Evolutionary conservation across 495 filamentous ascomycete genomes (phyloP), one percentile per base, ranked within the genome.

Genomic region (Penicillium odoratum): DNA sequence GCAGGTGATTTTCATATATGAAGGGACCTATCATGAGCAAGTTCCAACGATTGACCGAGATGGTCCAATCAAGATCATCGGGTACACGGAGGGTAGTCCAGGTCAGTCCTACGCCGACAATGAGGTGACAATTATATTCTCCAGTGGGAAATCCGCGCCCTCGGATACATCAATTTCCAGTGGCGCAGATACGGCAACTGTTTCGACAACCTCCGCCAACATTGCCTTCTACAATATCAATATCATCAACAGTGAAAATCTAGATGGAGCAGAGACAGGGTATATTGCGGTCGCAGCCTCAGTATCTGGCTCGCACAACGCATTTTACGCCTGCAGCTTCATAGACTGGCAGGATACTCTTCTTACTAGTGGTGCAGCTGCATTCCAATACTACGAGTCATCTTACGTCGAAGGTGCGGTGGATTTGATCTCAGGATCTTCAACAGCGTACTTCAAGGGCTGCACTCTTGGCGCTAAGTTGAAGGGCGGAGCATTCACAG

Each of bases 361-460:
- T 7, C n/a, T 53, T 5, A 53, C 51, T 29, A 21, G 36, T 13
- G 51, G 38, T 15, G 34, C 34, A 1, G 6, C 11, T 5, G 13
- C 21, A 11, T 53, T 42, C 21, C 51, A 53, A 29, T 53, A 53
- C 26, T 53, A 43, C 26, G 51, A 53, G 5, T 53, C 51, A 25
- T 53, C 51, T 7, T 53, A 53, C 26, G 44, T 53, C 11, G 51
- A 53, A 43, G 51, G 51, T 26, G 51, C 51, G 9, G 15, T 28
- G 5, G 51, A 53, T 25, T 28, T 16, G 9, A 53, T 53, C 7
- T 7, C 25, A 3, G 51, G 51, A 13, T 16, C 33, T 16, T 28
- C 51, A 15, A 53, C 40, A n/a, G 51, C 51, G n/a, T 53, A 53
- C 51, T 53, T 53, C 18, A 53, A 53, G 38, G 51, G 51, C 3